Evolutionary conservation across 768 basidiomycete species (phyloP), one percentile per base, ranked within the genome.

Genomic region (Rhizopogon vesiculosus): DNA sequence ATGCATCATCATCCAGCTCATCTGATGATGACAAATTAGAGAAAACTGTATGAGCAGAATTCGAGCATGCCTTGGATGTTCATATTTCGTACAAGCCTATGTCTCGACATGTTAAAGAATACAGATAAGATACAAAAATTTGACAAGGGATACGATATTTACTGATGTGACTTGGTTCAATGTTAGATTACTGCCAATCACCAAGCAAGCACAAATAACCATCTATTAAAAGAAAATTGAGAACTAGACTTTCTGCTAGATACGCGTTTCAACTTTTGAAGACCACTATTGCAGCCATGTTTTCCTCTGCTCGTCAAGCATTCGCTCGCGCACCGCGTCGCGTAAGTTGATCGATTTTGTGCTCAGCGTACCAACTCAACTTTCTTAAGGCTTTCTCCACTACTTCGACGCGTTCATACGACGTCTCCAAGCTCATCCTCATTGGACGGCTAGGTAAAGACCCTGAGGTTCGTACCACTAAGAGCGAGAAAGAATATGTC

Each of bases 1-100:
- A 71, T 12, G 82, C 84, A 61, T 86, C 85, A 62, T 95, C 93
- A 45, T 93, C 87, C 60, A 95, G 78, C 72, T 93, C 94, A 68
- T 86, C 95, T 93, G 62, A n/a, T 58, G 29, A 45, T 39, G 28
- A 2, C 54, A 12, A 16, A 28, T 45, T n/a, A 16, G n/a, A 22
- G 12, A 33, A 29, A 4, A 2, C 16, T 2, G 5, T 15, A 49
- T 22, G 19, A 38, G 15, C 5, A 3, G 12, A 29, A 1, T 50
- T 48, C 10, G 39, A 31, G 56, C 70, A 29, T 45, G 86, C 89
- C 87, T 56, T 83, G 76, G 42, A 97, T 75, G 69, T 97, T 85
- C 29, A 98, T 74, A 72, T 94, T 93, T 59, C 90, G 80, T 60
- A 98, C 78, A 72, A 87, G 82, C 66, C 94, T 86, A 72, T 98